Percentiles rank a stretch among this genome's conserved stretches.
phyloP scores from a whole-genome alignment of 2,329 filamentous ascomycete species.

The Cryphonectria naterciae region DNA sequence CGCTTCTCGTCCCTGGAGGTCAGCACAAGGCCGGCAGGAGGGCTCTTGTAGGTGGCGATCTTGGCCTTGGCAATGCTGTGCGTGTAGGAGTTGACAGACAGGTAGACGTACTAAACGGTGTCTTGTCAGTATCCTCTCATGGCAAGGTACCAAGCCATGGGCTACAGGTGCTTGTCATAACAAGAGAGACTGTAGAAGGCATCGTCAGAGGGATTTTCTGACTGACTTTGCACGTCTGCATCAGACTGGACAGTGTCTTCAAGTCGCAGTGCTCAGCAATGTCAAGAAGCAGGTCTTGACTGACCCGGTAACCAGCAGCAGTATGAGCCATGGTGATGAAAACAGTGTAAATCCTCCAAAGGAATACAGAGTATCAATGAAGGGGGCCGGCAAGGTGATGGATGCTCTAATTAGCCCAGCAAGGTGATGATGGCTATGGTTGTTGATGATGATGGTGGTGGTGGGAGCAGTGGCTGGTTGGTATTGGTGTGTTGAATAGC shows the following conservation, averaged over 20 bases:
- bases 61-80: constrained; percentile 22
- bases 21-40: constrained; percentile 16
- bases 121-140: neutral
- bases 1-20: constrained; percentile 20
- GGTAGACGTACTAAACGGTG: constrained; percentile 7
- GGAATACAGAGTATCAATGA: constrained; percentile 23
- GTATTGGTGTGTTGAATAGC: neutral
- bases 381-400: neutral
- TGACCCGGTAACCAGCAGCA: constrained; percentile 2
- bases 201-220: neutral
- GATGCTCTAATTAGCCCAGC: constrained; percentile 8
- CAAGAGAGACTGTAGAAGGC: neutral
- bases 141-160: neutral
- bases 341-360: constrained; percentile 1
- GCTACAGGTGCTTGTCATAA: neutral
- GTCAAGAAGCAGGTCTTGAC: constrained; percentile 19
- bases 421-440: constrained; percentile 5
- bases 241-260: constrained; percentile 17
- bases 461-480: neutral
- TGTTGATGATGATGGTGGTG: neutral
- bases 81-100: constrained; percentile 11
- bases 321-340: constrained; percentile 8
- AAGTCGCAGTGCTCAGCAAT: constrained; percentile 27
- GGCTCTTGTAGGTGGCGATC: constrained; percentile 8
- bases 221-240: constrained; percentile 23